These are phyloP conservation scores for Lactarius vividus DNA, from an alignment of 768 basidiomycete genomes.

Conservation along the genomic window DNA sequence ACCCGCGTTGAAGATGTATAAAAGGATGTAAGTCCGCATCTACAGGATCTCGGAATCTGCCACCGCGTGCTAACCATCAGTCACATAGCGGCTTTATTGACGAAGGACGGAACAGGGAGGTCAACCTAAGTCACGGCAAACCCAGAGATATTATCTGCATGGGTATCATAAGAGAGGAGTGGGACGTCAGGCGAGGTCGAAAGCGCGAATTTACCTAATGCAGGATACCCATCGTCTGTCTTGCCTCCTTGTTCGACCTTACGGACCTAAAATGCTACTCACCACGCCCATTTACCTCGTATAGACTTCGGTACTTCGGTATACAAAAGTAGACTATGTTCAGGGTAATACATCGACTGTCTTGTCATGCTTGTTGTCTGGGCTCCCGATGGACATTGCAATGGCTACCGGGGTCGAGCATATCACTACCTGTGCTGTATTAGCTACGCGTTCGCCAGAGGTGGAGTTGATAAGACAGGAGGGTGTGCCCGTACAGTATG, in stretches of 20 bases:
- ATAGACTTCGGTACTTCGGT: no score
- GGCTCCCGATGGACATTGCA: background rate
- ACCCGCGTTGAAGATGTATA: constrained; percentile 41
- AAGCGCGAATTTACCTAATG: constrained; percentile 2
- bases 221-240: background rate
- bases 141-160: constrained; percentile 13
- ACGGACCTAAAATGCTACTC: background rate
- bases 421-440: background rate
- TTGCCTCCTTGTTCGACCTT: background rate
- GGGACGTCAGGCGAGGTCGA: constrained; percentile 18
- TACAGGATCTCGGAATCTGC: background rate
- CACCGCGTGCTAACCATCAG: constrained; percentile 5
- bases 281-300: background rate
- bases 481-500: background rate
- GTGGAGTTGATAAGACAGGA: background rate
- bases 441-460: background rate
- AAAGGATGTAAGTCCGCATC: constrained; percentile 39
- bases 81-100: constrained; percentile 20
- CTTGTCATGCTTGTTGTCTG: background rate
- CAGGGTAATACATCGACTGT: background rate
- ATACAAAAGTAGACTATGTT: background rate
- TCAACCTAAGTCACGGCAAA: background rate
- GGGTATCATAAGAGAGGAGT: constrained; percentile 24
- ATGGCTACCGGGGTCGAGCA: background rate
- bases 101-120: constrained; percentile 14